Conservation (phyloP, 2,329 filamentous ascomycete species). For the Fusarium sp. region DNA sequence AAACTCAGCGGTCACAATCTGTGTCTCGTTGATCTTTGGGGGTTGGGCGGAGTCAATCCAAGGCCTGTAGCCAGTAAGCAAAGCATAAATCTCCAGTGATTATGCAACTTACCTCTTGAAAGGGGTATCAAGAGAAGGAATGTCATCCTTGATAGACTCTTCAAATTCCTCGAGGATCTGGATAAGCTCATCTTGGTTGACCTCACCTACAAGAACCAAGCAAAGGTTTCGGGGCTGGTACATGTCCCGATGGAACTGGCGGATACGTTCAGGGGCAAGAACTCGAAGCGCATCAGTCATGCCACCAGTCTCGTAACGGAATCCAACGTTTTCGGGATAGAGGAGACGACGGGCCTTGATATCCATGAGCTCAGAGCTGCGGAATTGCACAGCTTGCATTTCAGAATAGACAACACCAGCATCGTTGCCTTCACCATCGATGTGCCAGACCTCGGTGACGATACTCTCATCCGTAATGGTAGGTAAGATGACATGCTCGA, state of each 20-base stretch:
- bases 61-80: conserved; percentile 57
- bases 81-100: background rate
- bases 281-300: conserved; percentile 92
- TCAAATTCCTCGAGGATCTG: conserved; percentile 89
- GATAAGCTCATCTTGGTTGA: conserved; percentile 83
- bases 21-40: conserved; percentile 74
- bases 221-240: conserved; percentile 97
- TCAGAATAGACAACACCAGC: conserved; percentile 98
- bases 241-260: conserved; percentile 95
- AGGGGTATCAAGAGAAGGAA: conserved; percentile 77
- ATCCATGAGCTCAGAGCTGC: conserved; percentile 86
- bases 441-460: conserved; percentile 94
- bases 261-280: conserved; percentile 87
- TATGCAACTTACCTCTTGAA: conserved; percentile 69
- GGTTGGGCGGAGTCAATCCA: conserved; percentile 91
- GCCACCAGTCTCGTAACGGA: conserved; percentile 97
- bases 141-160: conserved; percentile 81
- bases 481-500: conserved; percentile 92
- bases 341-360: conserved; percentile 80
- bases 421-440: conserved; percentile 93
- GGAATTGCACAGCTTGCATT: conserved; percentile 96
- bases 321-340: conserved; percentile 90
- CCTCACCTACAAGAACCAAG: conserved; percentile 89
- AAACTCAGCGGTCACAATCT: conserved; percentile 84
- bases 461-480: conserved; percentile 93